Conservation (phyloP, 2,329 filamentous ascomycete genomes). For the Aspergillus persii region DNA sequence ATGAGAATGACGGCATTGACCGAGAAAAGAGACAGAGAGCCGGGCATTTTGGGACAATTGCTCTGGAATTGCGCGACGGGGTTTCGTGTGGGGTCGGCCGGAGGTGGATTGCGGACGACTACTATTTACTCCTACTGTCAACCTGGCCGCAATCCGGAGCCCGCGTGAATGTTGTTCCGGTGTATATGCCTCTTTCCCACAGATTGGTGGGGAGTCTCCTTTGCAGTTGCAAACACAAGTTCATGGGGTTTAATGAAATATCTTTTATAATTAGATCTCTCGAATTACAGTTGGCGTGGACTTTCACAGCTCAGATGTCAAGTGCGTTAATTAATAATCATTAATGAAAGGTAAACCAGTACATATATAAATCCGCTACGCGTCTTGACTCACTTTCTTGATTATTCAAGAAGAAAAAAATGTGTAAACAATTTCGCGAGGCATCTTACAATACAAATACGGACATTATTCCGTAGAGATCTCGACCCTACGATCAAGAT, state of each 20-base stretch:
- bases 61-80: neutral
- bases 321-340: too few species aligned
- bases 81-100: neutral
- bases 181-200: constrained; percentile 4
- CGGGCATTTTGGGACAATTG: constrained; percentile 57
- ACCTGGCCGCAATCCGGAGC: constrained; percentile 23
- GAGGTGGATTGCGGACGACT: constrained; percentile 1
- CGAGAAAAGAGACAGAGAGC: constrained; percentile 72
- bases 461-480: neutral
- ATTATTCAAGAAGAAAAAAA: neutral
- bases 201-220: too few species aligned
- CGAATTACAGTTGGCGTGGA: too few species aligned
- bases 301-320: too few species aligned
- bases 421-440: neutral
- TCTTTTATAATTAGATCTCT: too few species aligned
- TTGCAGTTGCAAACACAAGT: too few species aligned
- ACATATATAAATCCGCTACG: too few species aligned
- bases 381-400: too few species aligned
- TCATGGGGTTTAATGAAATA: too few species aligned
- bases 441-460: neutral
- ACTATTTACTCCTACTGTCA: constrained; percentile 19
- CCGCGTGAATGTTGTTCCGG: constrained; percentile 26
- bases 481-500: neutral
- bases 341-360: too few species aligned
- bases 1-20: constrained; percentile 77